These are phyloP conservation scores for Metschnikowia santaceciliae DNA, from an alignment of 805 yeast species.

Conservation along the genomic window DNA sequence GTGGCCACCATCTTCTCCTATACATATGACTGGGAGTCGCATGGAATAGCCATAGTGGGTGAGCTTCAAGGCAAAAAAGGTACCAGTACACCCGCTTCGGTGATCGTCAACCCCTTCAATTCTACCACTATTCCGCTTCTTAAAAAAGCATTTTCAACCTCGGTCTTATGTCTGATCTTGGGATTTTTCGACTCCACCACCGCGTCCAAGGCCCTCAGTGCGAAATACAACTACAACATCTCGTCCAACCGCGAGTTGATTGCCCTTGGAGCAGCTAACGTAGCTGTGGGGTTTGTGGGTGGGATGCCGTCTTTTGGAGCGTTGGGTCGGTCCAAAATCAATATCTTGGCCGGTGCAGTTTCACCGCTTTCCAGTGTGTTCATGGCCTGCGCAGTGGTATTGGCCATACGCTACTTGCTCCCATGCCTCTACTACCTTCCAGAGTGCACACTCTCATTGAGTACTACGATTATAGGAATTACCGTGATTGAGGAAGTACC, in stretches of 20 bases:
- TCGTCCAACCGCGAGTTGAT: slow-evolving; percentile 32
- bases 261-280: slow-evolving; percentile 30
- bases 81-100: not conserved
- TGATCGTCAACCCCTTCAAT: slow-evolving; percentile 23
- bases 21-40: slow-evolving; percentile 21
- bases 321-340: slow-evolving; percentile 31
- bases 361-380: slow-evolving; percentile 38
- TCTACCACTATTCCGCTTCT: slow-evolving; percentile 18
- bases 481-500: slow-evolving; percentile 55
- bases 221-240: slow-evolving; percentile 29
- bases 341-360: slow-evolving; percentile 43
- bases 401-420: slow-evolving; percentile 24
- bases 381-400: slow-evolving; percentile 26
- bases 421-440: slow-evolving; percentile 26
- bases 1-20: slow-evolving; percentile 26
- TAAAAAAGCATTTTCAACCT: slow-evolving; percentile 25
- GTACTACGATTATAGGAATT: slow-evolving; percentile 43
- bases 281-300: slow-evolving; percentile 26
- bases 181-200: slow-evolving; percentile 36
- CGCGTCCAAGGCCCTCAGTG: slow-evolving; percentile 30
- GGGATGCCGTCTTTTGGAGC: slow-evolving; percentile 37
- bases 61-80: slow-evolving; percentile 14
- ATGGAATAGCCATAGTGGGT: slow-evolving; percentile 31
- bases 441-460: slow-evolving; percentile 32
- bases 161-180: slow-evolving; percentile 30